Conservation (phyloP, 2,329 filamentous ascomycete genomes). For the Pseudodiploospora longispora region DNA sequence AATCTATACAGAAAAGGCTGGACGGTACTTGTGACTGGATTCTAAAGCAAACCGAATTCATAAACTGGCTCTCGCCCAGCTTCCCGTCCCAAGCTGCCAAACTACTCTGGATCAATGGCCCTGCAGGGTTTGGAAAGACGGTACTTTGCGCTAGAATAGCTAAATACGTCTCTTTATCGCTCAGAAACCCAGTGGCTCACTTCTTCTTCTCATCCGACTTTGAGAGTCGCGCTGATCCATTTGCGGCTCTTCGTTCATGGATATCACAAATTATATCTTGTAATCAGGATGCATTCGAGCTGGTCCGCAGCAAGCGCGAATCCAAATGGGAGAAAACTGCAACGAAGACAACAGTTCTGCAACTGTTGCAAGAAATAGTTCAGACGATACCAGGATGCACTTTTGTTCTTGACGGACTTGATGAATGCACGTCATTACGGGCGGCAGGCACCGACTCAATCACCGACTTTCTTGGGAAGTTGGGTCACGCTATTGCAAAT, state of each 20-base stretch:
- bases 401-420: conserved; percentile 25
- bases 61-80: conserved; percentile 13
- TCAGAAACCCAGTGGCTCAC: conserved; percentile 10
- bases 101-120: conserved; percentile 24
- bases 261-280: conserved; percentile 14
- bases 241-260: conserved; percentile 21
- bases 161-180: conserved; percentile 10
- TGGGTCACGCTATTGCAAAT: conserved; percentile 5
- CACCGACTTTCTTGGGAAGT: conserved; percentile 11
- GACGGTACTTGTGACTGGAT: conserved; percentile 21
- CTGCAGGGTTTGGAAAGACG: conserved; percentile 25
- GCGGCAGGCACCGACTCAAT: conserved; percentile 2
- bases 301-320: conserved; percentile 2
- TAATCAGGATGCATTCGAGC: conserved; percentile 9
- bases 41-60: conserved; percentile 9
- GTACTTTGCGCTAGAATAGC: conserved; percentile 21
- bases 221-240: conserved; percentile 18
- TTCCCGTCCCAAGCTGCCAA: conserved; percentile 1
- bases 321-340: conserved; percentile 5
- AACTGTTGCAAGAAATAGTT: conserved; percentile 12
- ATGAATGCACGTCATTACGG: conserved; percentile 20
- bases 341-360: conserved; percentile 10
- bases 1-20: conserved; percentile 12
- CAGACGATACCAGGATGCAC: conserved; percentile 10
- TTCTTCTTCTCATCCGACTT: conserved; percentile 26